Base-by-base conservation (phyloP, 2,329 filamentous ascomycete species). In the Aspergillus unguis region DNA sequence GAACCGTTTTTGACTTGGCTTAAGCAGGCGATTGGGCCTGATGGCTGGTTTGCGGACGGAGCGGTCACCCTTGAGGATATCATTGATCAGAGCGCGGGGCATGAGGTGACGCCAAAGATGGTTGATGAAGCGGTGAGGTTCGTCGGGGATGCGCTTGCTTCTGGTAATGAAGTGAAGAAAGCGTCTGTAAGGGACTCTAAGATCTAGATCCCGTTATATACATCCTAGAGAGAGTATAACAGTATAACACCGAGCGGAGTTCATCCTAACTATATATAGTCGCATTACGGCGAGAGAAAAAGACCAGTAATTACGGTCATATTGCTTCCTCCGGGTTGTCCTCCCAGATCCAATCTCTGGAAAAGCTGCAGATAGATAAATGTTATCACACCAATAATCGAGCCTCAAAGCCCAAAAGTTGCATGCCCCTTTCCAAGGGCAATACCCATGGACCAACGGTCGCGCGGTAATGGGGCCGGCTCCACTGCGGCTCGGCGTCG, bases 71-170 rank as follows among this genome's bases (percentile, higher is more conserved):
- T 86, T 9, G 77, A 83, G 56, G 82, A 85, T 61, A 69, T 81
- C 4, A 68, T 84, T 35, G 83, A 81, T 59, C 74, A 80, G 3
- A 76, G 74, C 5, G 81, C 80, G 1, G 80, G 79, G 0, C 84
- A 86, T 65, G 80, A 84, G 38, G 80, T 84, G 53, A 82, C 80
- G 1, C 68, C 71, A 0, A 67, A 65, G 6, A 85, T 86, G 83
- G 73, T 79, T 17, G 71, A 75, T 32, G 76, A 80, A 56, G 80
- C 81, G 11, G 72, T 82, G 40, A 71, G 73, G 1, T 85, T 83
- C 67, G 72, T 85, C 32, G 65, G 67, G 29, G 71, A 75, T 32
- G 71, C 68, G n/a, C 56, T 77, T 44, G 65, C 69, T 23, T 55
- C 58, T 6, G 59, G 56, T 26, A 57, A 59, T 17, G 54, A 45